Base-by-base conservation (phyloP, 768 basidiomycete species). In the Mycena indigotica region DNA sequence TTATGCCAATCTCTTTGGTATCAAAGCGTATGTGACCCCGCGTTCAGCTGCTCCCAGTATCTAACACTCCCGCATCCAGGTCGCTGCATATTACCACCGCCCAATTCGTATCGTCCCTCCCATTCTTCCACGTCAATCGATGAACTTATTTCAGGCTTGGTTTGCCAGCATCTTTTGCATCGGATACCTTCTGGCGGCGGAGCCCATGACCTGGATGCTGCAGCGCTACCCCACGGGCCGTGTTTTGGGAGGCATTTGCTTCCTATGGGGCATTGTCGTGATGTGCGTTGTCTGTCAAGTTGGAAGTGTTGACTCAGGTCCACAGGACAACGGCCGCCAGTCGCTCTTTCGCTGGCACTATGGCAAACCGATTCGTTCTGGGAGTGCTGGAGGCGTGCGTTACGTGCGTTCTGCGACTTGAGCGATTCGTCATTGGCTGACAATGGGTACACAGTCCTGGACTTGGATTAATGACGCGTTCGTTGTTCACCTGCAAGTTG, bases 221-320 rank as follows among this genome's bases (percentile, higher is more conserved):
- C 71, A 72, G 41, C 58, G 65, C 4, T 57, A 45, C 38, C 53
- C 46, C 15, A 56, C 56, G 6, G 57, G 45, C 2, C 52, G 52
- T 10, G 61, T 65, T 16, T 28, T 63, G 28, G 66, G 57, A 15
- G 23, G 54, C 16, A 64, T 69, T 8, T 67, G 66, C 19, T 62
- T 70, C 28, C 52, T 73, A 24, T 75, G 73, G 73, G 70, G 70
- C n/a, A 64, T 69, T 16, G 66, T 72, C 35, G 65, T 70, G 28
- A 69, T 73, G 62, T 57, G 53, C 16, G 32, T 26, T 6, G 21
- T 28, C 3, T 6, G 19, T 6, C 50, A 29, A 23, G 17, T 5
- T 35, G 32, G 17, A 35, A 29, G 4, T 40, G 25, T 44, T 21
- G 3, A 32, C 26, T 39, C 13, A 30, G 24, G 26, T 16, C 4